These are phyloP conservation scores for Arthrobotrys musiformis DNA, from an alignment of 2,329 filamentous ascomycete species.

Conservation along the genomic window DNA sequence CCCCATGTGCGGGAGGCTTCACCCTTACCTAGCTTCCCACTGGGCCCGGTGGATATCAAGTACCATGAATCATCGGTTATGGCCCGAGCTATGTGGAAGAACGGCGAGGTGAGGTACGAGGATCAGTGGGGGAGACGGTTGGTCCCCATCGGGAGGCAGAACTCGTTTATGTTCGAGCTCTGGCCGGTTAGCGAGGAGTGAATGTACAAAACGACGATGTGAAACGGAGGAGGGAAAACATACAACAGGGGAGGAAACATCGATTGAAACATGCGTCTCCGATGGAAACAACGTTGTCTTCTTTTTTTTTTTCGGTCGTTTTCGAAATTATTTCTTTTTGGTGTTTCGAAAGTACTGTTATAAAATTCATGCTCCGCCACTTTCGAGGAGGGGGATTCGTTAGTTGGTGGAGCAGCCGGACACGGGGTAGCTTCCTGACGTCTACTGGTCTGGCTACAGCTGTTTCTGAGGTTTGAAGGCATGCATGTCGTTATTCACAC, in stretches of 20 bases:
- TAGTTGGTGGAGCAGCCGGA: slow-evolving; percentile 8
- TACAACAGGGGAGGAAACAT: neutral
- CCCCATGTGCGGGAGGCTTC: slow-evolving; percentile 51
- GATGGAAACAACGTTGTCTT: neutral
- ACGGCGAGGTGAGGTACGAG: slow-evolving; percentile 59
- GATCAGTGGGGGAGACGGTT: slow-evolving; percentile 59
- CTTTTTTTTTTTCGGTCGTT: neutral
- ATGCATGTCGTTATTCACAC: neutral
- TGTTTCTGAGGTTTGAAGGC: neutral
- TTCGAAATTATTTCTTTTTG: neutral
- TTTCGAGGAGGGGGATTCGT: neutral
- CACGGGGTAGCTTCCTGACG: slow-evolving; percentile 1
- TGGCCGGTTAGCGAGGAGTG: slow-evolving; percentile 58
- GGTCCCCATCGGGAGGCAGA: slow-evolving; percentile 58
- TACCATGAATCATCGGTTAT: slow-evolving; percentile 57
- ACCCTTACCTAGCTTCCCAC: slow-evolving; percentile 42
- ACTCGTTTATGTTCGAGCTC: slow-evolving; percentile 59
- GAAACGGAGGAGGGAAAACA: neutral
- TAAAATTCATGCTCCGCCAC: slow-evolving; percentile 6
- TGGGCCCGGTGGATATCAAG: slow-evolving; percentile 52
- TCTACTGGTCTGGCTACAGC: slow-evolving; percentile 1
- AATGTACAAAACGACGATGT: too few species aligned
- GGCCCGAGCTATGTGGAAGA: slow-evolving; percentile 59
- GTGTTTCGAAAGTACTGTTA: slow-evolving; percentile 1
- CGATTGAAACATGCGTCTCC: neutral